phyloP scores from a whole-genome alignment of 73 alveolate genomes.

The Paramecium sonneborni region DNA sequence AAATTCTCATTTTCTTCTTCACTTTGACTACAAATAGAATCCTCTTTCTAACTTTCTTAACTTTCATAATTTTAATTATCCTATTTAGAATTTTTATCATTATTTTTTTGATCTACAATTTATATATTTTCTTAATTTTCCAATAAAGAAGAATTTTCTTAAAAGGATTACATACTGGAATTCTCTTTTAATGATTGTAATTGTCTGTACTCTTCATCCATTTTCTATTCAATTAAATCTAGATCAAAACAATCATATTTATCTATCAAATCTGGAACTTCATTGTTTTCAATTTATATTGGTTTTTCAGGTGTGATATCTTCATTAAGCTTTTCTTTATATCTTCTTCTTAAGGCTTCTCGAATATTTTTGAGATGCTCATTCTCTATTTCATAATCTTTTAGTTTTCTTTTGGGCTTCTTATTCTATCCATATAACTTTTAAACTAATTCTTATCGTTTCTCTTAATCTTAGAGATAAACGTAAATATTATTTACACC shows the following conservation, averaged over 20 bases:
- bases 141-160: neutral
- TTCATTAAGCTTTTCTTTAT: neutral
- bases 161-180: neutral
- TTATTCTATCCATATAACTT: neutral
- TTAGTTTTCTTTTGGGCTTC: neutral
- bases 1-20: neutral
- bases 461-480: conserved; percentile 35
- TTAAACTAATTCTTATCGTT: conserved; percentile 45
- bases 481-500: conserved; percentile 43
- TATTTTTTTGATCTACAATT: neutral
- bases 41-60: neutral
- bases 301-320: neutral
- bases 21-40: neutral
- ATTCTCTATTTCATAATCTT: conserved; percentile 38
- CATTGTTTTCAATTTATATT: neutral
- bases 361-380: neutral
- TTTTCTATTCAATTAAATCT: conserved; percentile 1
- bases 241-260: conserved; percentile 22
- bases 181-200: neutral
- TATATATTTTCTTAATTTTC: neutral
- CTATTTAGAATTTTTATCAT: neutral
- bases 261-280: neutral
- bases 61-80: neutral
- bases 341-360: conserved; percentile 7
- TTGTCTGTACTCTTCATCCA: neutral